Percentiles rank a stretch among this genome's conserved stretches.
phyloP scores from a whole-genome alignment of 78 protist species.

The Goniomonas avonlea region DNA sequence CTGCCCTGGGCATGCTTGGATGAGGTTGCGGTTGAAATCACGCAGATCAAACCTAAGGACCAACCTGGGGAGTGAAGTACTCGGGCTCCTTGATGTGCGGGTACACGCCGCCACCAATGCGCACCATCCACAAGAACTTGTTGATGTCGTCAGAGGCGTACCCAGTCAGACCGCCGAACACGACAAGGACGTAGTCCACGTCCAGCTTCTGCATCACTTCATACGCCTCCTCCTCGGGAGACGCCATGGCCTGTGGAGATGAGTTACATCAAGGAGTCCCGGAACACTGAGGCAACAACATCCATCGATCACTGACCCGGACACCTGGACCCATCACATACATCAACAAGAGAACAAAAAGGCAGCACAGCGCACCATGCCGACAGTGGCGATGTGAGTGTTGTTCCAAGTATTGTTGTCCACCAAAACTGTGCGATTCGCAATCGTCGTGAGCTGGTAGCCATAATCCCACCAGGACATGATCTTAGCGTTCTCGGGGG shows the following conservation, averaged over 20 bases:
- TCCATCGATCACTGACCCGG: too few relatives aligned
- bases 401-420: constrained; percentile 99
- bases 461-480: constrained; percentile 99
- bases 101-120: constrained; percentile 63
- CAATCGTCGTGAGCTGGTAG: constrained; percentile 95
- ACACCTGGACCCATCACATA: too few relatives aligned
- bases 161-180: constrained; percentile 96
- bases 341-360: too few relatives aligned
- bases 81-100: constrained; percentile 62
- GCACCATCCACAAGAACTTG: constrained; percentile 96
- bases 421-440: constrained; percentile 91
- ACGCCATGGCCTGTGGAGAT: constrained; percentile 82
- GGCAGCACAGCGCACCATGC: too few relatives aligned
- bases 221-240: constrained; percentile 74
- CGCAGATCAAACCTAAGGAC: too few relatives aligned
- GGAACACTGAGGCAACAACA: too few relatives aligned
- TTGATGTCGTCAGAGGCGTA: constrained; percentile 91
- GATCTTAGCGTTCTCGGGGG: constrained; percentile 81
- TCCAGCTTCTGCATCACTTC: constrained; percentile 66
- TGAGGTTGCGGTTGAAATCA: too few relatives aligned
- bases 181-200: constrained; percentile 94
- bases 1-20: neutral
- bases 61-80: constrained; percentile 59
- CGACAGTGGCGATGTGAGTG: constrained; percentile 94
- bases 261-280: too few relatives aligned